Evolutionary conservation across 208 protist species (phyloP).

Genomic region (Acanthamoeba lugdunensis): DNA sequence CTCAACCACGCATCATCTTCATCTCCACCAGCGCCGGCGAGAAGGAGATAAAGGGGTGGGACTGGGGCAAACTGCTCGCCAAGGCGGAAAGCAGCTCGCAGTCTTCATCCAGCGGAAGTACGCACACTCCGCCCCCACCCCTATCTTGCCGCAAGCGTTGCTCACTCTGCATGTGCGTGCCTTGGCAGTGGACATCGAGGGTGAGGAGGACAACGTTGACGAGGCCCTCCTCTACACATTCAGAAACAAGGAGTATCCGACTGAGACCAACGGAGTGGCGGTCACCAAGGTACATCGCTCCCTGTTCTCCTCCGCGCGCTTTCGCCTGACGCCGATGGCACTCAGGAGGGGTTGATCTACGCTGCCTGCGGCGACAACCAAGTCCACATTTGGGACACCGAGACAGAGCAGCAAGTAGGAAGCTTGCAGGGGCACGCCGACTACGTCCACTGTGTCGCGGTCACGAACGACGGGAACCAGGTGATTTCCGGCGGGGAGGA

Average conservation of each 20-base stretch:
- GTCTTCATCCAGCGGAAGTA: not conserved
- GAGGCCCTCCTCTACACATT: slow-evolving; percentile 2
- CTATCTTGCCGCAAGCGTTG: not conserved
- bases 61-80: slow-evolving; percentile 34
- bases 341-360: not conserved
- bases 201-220: not conserved
- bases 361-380: slow-evolving; percentile 10
- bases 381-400: slow-evolving; percentile 28
- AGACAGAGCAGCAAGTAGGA: not conserved
- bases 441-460: slow-evolving; percentile 10
- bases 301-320: too few species aligned
- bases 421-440: not conserved
- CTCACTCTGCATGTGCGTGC: not conserved
- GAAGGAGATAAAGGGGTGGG: slow-evolving; percentile 30
- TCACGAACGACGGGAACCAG: slow-evolving; percentile 4
- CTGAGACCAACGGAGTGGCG: slow-evolving; percentile 13
- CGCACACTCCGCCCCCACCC: not conserved
- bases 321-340: not conserved
- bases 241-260: not conserved
- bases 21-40: not conserved
- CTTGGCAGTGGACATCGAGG: slow-evolving; percentile 3
- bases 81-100: not conserved
- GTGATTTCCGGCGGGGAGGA: slow-evolving; percentile 4
- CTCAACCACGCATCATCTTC: not conserved
- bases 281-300: not conserved